phyloP scores from a whole-genome alignment of 305 asterid species.

The Fraxinus sp. region DNA sequence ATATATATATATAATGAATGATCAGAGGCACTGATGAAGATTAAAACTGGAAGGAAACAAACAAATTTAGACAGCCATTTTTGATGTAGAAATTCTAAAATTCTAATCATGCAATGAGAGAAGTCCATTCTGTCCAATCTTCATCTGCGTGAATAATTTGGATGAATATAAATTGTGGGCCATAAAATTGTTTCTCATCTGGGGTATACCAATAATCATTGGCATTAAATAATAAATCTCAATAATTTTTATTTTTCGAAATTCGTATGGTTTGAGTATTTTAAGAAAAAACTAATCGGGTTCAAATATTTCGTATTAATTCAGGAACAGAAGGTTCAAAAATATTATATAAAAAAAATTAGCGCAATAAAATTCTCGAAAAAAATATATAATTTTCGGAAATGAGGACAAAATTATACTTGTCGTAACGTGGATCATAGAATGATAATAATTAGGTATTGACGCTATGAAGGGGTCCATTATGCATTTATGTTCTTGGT shows the following conservation, averaged over 20 bases:
- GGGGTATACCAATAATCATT: slow-evolving; percentile 3
- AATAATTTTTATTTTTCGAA: too few relatives aligned
- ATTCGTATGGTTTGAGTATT: too few relatives aligned
- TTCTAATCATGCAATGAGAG: slow-evolving; percentile 22
- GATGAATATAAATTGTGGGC: slow-evolving; percentile 10
- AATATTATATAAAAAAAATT: slow-evolving; percentile 4
- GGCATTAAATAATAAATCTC: neutral
- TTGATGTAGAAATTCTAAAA: slow-evolving; percentile 23
- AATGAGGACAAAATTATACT: slow-evolving; percentile 22
- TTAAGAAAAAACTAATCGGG: too few relatives aligned
- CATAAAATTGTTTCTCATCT: neutral
- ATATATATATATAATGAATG: neutral
- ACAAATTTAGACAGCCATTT: slow-evolving; percentile 26
- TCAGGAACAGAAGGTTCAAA: too few relatives aligned
- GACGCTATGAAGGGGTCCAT: slow-evolving; percentile 31
- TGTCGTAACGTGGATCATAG: slow-evolving; percentile 23
- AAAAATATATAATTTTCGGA: neutral
- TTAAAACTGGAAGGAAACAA: neutral
- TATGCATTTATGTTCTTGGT: neutral
- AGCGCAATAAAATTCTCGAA: neutral
- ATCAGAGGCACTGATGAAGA: slow-evolving; percentile 8
- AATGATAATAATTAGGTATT: slow-evolving; percentile 25
- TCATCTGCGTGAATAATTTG: slow-evolving; percentile 16
- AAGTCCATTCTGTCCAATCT: slow-evolving; percentile 27
- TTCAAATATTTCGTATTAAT: too few relatives aligned